phyloP scores from a whole-genome alignment of 768 basidiomycete species.

The Cubamyces lactineus region DNA sequence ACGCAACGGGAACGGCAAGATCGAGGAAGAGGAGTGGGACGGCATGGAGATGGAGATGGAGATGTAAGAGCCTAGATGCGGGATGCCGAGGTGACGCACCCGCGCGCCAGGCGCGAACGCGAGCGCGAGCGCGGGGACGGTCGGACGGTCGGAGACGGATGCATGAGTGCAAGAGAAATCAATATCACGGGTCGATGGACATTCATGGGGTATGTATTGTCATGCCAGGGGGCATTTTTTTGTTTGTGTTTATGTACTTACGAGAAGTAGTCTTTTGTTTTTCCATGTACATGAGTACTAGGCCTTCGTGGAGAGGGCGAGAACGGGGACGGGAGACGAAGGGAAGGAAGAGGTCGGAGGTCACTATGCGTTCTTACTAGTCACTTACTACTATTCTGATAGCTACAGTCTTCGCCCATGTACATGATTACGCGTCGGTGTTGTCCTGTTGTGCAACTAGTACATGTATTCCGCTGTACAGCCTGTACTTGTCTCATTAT shows the following conservation, averaged over 20 bases:
- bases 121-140: neutral
- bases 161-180: neutral
- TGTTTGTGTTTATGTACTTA: conserved; percentile 13
- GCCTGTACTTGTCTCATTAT: conserved; percentile 14
- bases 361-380: neutral
- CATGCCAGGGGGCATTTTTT: neutral
- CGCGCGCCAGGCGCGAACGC: too few species aligned
- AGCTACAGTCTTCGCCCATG: conserved; percentile 9
- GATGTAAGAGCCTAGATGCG: conserved; percentile 40
- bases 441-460: conserved; percentile 23
- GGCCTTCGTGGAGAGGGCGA: neutral
- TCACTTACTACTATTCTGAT: neutral
- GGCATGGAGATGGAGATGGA: conserved; percentile 73
- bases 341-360: neutral
- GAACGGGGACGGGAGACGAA: too few species aligned
- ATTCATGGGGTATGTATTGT: conserved; percentile 11
- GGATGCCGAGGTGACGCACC: neutral
- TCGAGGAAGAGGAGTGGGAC: conserved; percentile 48
- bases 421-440: conserved; percentile 14
- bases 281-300: neutral
- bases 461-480: conserved; percentile 19
- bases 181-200: conserved; percentile 5
- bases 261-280: neutral
- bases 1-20: conserved; percentile 35
- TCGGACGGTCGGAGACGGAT: neutral